Conservation (phyloP, 352 stramenopile species). For the Halophytophthora polymorphica region DNA sequence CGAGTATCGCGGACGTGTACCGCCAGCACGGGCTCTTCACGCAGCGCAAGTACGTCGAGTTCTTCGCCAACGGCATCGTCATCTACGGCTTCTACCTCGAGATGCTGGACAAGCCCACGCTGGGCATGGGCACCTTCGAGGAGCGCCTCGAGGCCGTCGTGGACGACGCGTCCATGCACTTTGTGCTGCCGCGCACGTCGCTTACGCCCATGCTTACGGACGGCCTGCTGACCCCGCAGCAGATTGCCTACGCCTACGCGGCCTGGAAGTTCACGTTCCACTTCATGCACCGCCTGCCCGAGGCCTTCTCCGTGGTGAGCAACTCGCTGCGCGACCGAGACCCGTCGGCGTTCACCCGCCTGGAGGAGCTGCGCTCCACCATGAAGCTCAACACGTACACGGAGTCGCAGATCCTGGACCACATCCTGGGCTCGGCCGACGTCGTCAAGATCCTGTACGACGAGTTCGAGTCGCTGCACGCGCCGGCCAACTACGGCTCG, state of each 20-base stretch:
- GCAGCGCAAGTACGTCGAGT: conserved; percentile 82
- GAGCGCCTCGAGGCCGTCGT: conserved; percentile 63
- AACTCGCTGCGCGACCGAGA: conserved; percentile 78
- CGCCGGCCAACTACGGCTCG: conserved; percentile 27
- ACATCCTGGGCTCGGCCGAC: conserved; percentile 67
- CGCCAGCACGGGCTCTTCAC: conserved; percentile 80
- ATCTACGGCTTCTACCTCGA: conserved; percentile 86
- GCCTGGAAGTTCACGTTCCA: conserved; percentile 89
- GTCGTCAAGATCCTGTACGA: conserved; percentile 78
- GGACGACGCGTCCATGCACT: conserved; percentile 78
- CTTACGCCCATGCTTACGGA: conserved; percentile 80
- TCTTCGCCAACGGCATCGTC: conserved; percentile 83
- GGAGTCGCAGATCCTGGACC: conserved; percentile 84
- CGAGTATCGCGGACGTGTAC: conserved; percentile 83
- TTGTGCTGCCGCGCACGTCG: conserved; percentile 79
- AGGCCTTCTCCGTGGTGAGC: conserved; percentile 75
- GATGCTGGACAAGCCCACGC: conserved; percentile 53
- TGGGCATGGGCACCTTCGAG: conserved; percentile 58
- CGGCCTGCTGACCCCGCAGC: conserved; percentile 65
- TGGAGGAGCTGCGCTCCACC: conserved; percentile 72
- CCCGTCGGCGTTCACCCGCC: conserved; percentile 64
- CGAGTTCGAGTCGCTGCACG: conserved; percentile 75
- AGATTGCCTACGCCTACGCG: conserved; percentile 84
- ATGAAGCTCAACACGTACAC: conserved; percentile 90
- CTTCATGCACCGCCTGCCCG: conserved; percentile 82